phyloP scores from a whole-genome alignment of 192 early-diverging fungal species.

The Glomus cerebriforme region DNA sequence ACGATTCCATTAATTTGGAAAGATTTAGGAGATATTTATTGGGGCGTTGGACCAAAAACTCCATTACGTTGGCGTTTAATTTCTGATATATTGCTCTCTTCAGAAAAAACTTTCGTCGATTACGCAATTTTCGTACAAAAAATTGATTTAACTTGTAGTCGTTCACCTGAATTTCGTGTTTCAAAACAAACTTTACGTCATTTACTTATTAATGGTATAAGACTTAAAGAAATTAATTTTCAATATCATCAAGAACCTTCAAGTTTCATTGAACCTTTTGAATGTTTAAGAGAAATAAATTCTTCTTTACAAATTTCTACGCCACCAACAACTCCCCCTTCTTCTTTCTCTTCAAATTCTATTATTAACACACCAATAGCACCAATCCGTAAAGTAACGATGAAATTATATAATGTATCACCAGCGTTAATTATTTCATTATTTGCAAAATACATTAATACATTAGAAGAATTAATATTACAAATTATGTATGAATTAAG shows the following conservation, averaged over 20 bases:
- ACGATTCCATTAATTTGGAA: background rate
- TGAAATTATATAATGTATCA: background rate
- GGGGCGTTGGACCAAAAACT: background rate
- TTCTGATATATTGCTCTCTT: background rate
- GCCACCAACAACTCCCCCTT: background rate
- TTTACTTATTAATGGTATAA: background rate
- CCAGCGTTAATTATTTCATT: background rate
- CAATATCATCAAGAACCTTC: constrained; percentile 4
- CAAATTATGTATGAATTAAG: background rate
- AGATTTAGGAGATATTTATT: background rate
- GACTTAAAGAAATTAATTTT: background rate
- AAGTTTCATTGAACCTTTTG: background rate
- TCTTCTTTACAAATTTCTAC: background rate
- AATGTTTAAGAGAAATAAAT: background rate
- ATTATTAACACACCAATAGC: background rate
- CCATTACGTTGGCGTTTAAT: background rate
- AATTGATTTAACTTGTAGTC: background rate
- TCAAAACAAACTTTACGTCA: background rate
- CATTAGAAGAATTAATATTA: constrained; percentile 4
- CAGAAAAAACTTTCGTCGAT: background rate
- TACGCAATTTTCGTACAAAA: background rate
- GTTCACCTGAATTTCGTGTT: background rate
- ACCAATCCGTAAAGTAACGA: constrained; percentile 2
- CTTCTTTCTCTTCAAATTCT: background rate
- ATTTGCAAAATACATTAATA: background rate